Evolutionary conservation across 164 flowering plant genomes (phyloP), one percentile per base, ranked within the genome.

Genomic region (Magnolia kwangsiensis): DNA sequence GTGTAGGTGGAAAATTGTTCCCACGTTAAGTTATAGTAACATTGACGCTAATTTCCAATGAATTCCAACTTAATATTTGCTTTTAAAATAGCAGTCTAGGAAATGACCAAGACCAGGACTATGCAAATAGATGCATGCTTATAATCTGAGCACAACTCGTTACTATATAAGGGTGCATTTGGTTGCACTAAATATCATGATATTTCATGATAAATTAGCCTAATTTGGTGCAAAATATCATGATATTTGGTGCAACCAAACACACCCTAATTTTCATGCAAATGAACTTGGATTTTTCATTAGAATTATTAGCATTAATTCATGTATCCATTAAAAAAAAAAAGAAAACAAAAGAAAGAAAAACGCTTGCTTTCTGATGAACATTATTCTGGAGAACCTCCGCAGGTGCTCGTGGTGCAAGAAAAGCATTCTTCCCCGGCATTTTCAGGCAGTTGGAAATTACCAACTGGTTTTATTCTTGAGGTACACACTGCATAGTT

Each of bases 391-490:
- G 31, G 19, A 14, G 24, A 73, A 21, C 31, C 31, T 59, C 29
- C 20, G 1, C 87, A 95, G 98, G 89, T 93, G 37, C 95, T 93
- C 74, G 98, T 95, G 1, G 98, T 95, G 67, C 94, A 90, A 86
- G 98, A 95, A 81, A 95, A 88, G 81, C 86, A 89, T 67, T 87
- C 84, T 77, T 51, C 88, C 78, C 90, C 93, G 24, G 76, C 84
- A 13, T 80, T 73, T 68, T 79, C 4, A 23, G 90, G 87, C 50
- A 83, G 85, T 24, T 95, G 98, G 98, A 93, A 95, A 81, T 71
- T 93, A 75, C 98, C 98, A 8, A 93, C 98, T 45, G 97, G 98
- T 55, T 95, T 86, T 79, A 90, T 95, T 82, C 85, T 64, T 63
- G 94, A 90, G 96, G 97, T 90, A 84, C 10, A 0, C 3, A 16